Base-by-base conservation (phyloP, 2,329 filamentous ascomycete genomes). In the Ophioceras dolichostomum region DNA sequence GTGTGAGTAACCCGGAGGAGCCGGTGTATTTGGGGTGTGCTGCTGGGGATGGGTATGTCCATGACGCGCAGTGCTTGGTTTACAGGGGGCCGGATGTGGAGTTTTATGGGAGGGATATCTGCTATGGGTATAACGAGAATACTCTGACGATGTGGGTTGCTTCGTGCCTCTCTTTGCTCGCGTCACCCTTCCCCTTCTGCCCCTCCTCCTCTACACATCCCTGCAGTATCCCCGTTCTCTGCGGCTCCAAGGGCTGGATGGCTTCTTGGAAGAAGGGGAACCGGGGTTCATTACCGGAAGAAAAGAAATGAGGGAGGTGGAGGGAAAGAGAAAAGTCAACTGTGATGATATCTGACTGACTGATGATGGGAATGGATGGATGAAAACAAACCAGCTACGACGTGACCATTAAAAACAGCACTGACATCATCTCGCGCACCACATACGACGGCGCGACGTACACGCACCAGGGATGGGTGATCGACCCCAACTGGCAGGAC, bases 11-110 rank as follows among this genome's bases (percentile, higher is more conserved):
- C 43, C 61, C 69, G 10, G 53, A 62, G 5, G 72, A 71, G 39
- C 67, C 71, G 4, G 64, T 57, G 10, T 64, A 59, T 16, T 64
- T 68, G 9, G 73, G 72, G 32, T 76, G 70, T 46, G 66, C 67
- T 6, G 59, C 62, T 17, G 48, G 60, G 14, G 72, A 76, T 48
- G 71, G 71, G 29, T 76, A 76, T 48, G 70, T 76, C 13, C 72
- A 76, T 50, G 72, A 76, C 45, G 72, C 72, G 3, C 71, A 77
- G 52, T 76, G 72, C 49, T 55, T 76, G 27, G 58, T 63, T 36
- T 70, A 69, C 49, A 60, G 58, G 5, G 70, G 70, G 0, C 68
- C 70, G 1, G 64, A 73, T 41, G 52, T 50, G 20, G 46, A 57
- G 17, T 73, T 65, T 49, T 49, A 54, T 3, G 67, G 62, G 17